A percentile compares a stretch with the other conserved stretches of the same genome.
Evolutionary conservation across 345 rosid genomes (phyloP).

Genomic region (Cardiospermum halicacabum): DNA sequence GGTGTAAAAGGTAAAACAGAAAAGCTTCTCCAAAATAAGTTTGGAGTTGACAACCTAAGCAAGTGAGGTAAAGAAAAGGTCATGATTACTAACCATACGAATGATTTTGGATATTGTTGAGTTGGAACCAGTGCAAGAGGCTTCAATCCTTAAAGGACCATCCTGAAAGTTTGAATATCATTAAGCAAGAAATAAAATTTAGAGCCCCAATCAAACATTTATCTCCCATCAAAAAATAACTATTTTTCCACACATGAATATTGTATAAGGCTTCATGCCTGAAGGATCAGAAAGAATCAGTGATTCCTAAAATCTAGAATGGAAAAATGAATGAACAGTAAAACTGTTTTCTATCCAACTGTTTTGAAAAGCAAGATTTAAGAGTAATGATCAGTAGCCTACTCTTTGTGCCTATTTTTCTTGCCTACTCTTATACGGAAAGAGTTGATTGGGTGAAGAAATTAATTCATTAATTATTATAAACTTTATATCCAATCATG

Average conservation of each 20-base stretch:
- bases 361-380: too few species aligned
- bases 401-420: too few species aligned
- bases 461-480: too few species aligned
- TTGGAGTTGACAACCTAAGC: neutral
- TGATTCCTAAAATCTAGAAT: constrained; percentile 4
- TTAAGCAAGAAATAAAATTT: constrained; percentile 7
- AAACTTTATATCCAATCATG: too few species aligned
- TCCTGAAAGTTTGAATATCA: constrained; percentile 41
- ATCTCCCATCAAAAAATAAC: constrained; percentile 3
- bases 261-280: neutral
- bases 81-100: constrained; percentile 56
- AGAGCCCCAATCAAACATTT: neutral
- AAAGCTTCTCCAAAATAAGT: neutral
- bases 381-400: too few species aligned
- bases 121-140: constrained; percentile 77
- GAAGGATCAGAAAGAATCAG: constrained; percentile 1
- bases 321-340: neutral
- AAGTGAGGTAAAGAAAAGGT: neutral
- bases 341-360: too few species aligned
- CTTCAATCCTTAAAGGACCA: constrained; percentile 87
- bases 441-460: too few species aligned
- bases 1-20: neutral
- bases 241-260: neutral
- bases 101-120: constrained; percentile 85
- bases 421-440: too few species aligned